phyloP scores from a whole-genome alignment of 2,329 filamentous ascomycete genomes.

The Phialophora tarda region DNA sequence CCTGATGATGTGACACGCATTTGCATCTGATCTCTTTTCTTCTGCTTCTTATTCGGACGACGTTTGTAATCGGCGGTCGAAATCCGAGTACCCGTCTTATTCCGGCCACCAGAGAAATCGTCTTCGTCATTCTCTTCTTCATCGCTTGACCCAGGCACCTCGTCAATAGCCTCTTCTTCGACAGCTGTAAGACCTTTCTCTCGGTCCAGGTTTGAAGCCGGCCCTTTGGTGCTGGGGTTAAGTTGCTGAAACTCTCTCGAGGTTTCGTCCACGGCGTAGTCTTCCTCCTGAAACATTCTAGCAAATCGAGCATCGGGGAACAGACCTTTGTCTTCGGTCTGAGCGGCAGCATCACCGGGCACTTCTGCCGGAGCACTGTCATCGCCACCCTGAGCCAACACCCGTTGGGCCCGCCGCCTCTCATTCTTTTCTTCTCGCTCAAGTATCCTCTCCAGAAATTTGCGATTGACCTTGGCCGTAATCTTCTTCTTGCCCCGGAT shows the following conservation, averaged over 20 bases:
- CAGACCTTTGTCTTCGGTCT: slow-evolving; percentile 60
- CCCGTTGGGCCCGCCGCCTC: slow-evolving; percentile 51
- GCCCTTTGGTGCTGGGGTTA: slow-evolving; percentile 77
- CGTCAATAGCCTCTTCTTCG: slow-evolving; percentile 65
- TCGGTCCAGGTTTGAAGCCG: slow-evolving; percentile 41
- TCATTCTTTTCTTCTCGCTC: slow-evolving; percentile 64
- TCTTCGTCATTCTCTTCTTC: slow-evolving; percentile 47
- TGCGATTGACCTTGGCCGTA: slow-evolving; percentile 81
- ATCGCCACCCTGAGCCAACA: slow-evolving; percentile 63
- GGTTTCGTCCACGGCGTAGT: slow-evolving; percentile 88
- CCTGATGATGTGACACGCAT: slow-evolving; percentile 64
- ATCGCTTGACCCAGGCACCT: slow-evolving; percentile 52
- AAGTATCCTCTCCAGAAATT: slow-evolving; percentile 66
- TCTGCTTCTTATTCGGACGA: slow-evolving; percentile 50
- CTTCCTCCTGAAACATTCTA: slow-evolving; percentile 87
- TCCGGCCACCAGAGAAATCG: slow-evolving; percentile 42
- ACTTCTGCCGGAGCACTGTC: slow-evolving; percentile 48
- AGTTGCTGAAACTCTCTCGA: slow-evolving; percentile 84
- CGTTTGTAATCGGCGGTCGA: slow-evolving; percentile 62
- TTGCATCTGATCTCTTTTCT: slow-evolving; percentile 51
- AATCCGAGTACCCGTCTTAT: slow-evolving; percentile 50
- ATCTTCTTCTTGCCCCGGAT: slow-evolving; percentile 96
- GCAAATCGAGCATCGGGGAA: slow-evolving; percentile 86
- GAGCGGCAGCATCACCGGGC: slow-evolving; percentile 21
- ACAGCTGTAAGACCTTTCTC: slow-evolving; percentile 65